Conservation (phyloP, 176 grass and related monocot genomes). For the Triticum monococcum region DNA sequence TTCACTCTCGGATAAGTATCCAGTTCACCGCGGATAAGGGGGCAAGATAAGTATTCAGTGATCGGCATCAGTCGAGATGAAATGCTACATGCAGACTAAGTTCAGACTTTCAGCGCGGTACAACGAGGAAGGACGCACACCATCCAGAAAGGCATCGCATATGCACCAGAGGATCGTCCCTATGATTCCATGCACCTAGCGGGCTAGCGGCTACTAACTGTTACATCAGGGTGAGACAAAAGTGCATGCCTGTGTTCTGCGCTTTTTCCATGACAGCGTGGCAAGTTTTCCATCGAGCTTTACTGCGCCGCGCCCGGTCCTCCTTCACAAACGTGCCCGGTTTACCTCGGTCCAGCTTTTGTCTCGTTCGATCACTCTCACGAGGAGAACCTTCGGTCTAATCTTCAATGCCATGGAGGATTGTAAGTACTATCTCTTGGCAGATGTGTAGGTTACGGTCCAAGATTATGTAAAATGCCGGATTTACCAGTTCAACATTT, state of each 20-base stretch:
- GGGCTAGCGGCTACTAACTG: too few relatives aligned
- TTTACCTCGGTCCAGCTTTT: not conserved
- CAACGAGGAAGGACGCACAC: not conserved
- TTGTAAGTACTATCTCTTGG: too few relatives aligned
- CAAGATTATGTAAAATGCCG: not conserved
- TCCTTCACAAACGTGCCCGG: not conserved
- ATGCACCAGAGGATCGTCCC: too few relatives aligned
- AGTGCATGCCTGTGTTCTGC: not conserved
- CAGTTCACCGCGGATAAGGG: not conserved
- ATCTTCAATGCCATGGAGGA: not conserved
- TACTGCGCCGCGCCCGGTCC: not conserved
- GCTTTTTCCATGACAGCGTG: not conserved
- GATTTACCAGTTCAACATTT: too few relatives aligned
- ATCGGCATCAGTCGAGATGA: too few relatives aligned
- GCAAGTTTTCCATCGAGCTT: not conserved
- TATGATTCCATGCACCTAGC: too few relatives aligned
- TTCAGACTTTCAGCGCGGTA: not conserved
- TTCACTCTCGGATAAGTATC: not conserved
- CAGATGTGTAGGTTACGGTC: not conserved
- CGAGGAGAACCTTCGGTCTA: not conserved
- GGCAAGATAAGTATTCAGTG: too few relatives aligned
- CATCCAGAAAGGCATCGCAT: too few relatives aligned
- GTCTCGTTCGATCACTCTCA: not conserved
- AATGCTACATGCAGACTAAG: not conserved
- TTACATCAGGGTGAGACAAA: not conserved